phyloP scores from a whole-genome alignment of 176 grass and related monocot genomes.

The Coix lacrymajobi region DNA sequence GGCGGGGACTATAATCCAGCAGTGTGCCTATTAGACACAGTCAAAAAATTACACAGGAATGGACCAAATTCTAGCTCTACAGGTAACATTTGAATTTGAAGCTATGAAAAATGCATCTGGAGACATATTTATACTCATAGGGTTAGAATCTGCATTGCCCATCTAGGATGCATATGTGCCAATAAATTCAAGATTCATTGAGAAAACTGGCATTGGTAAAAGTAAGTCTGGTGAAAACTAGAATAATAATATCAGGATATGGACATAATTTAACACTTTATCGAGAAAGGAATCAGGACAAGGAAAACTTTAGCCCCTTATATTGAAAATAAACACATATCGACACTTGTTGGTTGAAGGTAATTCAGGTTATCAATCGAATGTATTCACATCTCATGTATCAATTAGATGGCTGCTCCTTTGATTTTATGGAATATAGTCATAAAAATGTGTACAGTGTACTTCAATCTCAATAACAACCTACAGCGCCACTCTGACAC shows the following conservation, averaged over 20 bases:
- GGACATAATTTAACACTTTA: neutral
- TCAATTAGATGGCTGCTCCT: neutral
- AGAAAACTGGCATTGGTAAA: neutral
- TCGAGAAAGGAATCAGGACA: neutral
- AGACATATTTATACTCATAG: neutral
- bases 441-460: neutral
- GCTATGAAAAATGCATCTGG: neutral
- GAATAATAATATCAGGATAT: neutral
- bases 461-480: slow-evolving; percentile 2
- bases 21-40: neutral
- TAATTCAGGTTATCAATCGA: neutral
- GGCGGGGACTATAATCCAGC: neutral
- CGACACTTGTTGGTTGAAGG: neutral
- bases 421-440: neutral
- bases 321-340: neutral
- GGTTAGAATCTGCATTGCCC: neutral
- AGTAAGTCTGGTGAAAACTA: neutral
- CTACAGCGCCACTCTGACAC: neutral
- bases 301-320: neutral
- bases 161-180: neutral
- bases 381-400: neutral
- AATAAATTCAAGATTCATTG: neutral
- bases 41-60: neutral
- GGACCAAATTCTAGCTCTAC: neutral
- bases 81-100: neutral